Percentiles rank a stretch among this genome's conserved stretches.
These are phyloP conservation scores for Russula vinacea DNA, from an alignment of 768 basidiomycete genomes.

Conservation along the genomic window DNA sequence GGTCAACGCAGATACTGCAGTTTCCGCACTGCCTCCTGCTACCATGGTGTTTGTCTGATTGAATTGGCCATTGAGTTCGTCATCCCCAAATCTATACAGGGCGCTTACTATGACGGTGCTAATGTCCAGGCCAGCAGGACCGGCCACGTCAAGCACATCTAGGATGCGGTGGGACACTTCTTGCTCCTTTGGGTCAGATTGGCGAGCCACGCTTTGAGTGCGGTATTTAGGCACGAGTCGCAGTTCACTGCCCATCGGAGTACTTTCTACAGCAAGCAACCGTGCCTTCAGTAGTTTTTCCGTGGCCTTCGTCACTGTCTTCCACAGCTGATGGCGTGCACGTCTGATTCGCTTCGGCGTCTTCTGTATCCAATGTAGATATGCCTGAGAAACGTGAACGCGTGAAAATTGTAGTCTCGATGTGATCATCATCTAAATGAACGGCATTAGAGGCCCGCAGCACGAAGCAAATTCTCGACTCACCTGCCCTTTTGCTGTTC, in stretches of 20 bases:
- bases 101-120: slow-evolving; percentile 35
- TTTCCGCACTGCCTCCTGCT: slow-evolving; percentile 1
- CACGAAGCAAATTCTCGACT: slow-evolving; percentile 24
- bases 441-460: slow-evolving; percentile 6
- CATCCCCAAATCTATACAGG: background rate
- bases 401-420: slow-evolving; percentile 64
- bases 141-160: slow-evolving; percentile 14
- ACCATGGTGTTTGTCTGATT: background rate
- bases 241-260: slow-evolving; percentile 38
- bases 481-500: slow-evolving; percentile 89
- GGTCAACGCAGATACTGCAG: slow-evolving; percentile 38
- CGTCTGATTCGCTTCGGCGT: background rate
- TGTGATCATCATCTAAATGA: slow-evolving; percentile 72
- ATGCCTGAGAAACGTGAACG: slow-evolving; percentile 41
- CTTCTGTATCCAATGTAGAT: slow-evolving; percentile 9
- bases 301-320: slow-evolving; percentile 39
- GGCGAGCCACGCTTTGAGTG: slow-evolving; percentile 30
- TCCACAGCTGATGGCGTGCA: slow-evolving; percentile 4
- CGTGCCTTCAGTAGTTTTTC: slow-evolving; percentile 41
- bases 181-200: slow-evolving; percentile 19
- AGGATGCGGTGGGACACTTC: slow-evolving; percentile 4
- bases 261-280: slow-evolving; percentile 46
- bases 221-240: slow-evolving; percentile 33
- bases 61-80: background rate
- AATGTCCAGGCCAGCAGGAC: slow-evolving; percentile 33